Conservation (phyloP, 2,329 filamentous ascomycete genomes). For the Aspergillus novoparasiticus region DNA sequence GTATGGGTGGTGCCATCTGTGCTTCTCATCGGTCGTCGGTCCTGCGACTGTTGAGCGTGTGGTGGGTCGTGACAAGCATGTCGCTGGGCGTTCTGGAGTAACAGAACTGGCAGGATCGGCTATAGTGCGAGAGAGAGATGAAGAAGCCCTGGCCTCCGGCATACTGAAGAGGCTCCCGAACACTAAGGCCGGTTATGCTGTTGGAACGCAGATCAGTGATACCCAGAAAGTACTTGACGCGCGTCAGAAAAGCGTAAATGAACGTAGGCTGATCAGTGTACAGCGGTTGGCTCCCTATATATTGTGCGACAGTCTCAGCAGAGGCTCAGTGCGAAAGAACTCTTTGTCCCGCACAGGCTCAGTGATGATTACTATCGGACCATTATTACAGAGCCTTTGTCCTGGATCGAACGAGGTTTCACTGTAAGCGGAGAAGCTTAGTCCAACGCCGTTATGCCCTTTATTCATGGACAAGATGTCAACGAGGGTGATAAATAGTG, state of each 20-base stretch:
- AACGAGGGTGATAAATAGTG: neutral
- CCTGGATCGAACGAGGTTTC: neutral
- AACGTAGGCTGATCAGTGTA: neutral
- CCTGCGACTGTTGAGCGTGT: neutral
- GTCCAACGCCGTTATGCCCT: neutral
- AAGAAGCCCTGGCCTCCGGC: neutral
- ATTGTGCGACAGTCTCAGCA: neutral
- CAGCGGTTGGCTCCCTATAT: neutral
- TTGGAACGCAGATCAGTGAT: neutral
- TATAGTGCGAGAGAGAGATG: neutral
- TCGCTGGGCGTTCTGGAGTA: neutral
- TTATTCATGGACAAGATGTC: neutral
- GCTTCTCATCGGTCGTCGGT: neutral
- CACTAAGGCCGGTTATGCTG: neutral
- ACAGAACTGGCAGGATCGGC: neutral
- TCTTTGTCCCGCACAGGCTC: neutral
- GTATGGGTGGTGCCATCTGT: conserved; percentile 9
- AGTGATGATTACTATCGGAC: neutral
- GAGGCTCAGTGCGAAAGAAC: neutral
- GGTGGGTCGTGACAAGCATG: neutral
- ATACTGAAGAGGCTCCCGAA: neutral
- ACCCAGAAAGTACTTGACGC: neutral
- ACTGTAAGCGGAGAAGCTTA: neutral
- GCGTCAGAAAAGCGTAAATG: neutral
- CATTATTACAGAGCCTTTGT: conserved; percentile 2